These are phyloP conservation scores for Neopestalotiopsis clavispora DNA, from an alignment of 2,329 filamentous ascomycete species.

Conservation along the genomic window DNA sequence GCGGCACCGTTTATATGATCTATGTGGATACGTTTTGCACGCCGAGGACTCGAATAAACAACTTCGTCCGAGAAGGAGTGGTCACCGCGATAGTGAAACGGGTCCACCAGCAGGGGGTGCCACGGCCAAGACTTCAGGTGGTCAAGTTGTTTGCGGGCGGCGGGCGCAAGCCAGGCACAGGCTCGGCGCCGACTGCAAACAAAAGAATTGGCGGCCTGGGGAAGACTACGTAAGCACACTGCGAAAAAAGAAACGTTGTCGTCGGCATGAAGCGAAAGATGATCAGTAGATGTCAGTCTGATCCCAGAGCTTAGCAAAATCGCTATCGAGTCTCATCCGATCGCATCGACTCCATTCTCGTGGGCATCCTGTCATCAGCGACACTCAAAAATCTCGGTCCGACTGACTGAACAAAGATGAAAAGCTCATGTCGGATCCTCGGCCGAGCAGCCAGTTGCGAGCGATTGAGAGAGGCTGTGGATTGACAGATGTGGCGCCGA, in stretches of 20 bases:
- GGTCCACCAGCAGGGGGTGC: slow-evolving; percentile 5
- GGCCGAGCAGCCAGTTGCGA: not conserved
- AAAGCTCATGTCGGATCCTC: not conserved
- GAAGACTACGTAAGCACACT: not conserved
- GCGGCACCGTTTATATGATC: slow-evolving; percentile 4
- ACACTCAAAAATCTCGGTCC: not conserved
- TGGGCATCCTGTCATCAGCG: not conserved
- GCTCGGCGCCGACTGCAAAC: not conserved
- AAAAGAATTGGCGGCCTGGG: not conserved
- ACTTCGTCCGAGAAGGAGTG: slow-evolving; percentile 4
- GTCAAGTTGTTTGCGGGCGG: not conserved
- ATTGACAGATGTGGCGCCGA: not conserved
- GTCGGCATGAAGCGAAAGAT: slow-evolving; percentile 9
- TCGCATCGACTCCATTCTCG: not conserved
- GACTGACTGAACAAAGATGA: not conserved
- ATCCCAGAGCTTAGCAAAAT: not conserved
- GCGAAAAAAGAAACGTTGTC: not conserved
- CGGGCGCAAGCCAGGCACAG: not conserved
- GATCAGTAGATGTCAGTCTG: not conserved
- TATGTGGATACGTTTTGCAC: slow-evolving; percentile 6
- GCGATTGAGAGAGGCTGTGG: not conserved
- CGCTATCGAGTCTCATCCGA: not conserved
- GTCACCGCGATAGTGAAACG: slow-evolving; percentile 11
- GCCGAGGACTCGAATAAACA: slow-evolving; percentile 16
- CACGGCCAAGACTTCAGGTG: not conserved